Conservation (phyloP, 805 yeast species). For the Candida sanyiensis region DNA sequence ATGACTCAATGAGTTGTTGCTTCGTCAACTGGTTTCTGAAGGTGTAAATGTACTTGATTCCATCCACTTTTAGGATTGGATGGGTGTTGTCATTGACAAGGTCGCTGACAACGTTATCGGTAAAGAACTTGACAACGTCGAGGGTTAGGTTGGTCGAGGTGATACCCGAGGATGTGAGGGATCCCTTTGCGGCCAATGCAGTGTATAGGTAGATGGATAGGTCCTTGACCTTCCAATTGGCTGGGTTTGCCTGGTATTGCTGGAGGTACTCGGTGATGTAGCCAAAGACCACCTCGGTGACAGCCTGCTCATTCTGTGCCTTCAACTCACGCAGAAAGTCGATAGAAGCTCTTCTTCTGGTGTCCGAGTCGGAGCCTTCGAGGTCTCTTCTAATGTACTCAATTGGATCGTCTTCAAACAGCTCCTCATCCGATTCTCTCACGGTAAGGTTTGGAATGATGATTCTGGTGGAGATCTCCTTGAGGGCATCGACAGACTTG, state of each 20-base stretch:
- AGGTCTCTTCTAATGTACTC: conserved; percentile 87
- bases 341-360: conserved; percentile 89
- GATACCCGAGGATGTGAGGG: conserved; percentile 81
- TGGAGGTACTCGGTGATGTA: conserved; percentile 65
- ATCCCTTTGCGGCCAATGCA: conserved; percentile 87
- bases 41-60: conserved; percentile 82
- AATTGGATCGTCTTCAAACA: conserved; percentile 95
- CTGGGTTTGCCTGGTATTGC: conserved; percentile 37
- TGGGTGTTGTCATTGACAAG: conserved; percentile 52
- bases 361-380: conserved; percentile 91
- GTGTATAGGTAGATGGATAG: conserved; percentile 81
- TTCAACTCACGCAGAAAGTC: conserved; percentile 86
- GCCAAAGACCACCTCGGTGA: conserved; percentile 67
- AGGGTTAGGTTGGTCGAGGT: conserved; percentile 78
- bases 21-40: conserved; percentile 92
- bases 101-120: conserved; percentile 76
- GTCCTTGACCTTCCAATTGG: conserved; percentile 82
- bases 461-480: conserved; percentile 74
- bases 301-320: conserved; percentile 64
- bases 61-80: conserved; percentile 84
- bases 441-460: conserved; percentile 83
- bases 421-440: conserved; percentile 84
- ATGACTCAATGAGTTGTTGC: conserved; percentile 68
- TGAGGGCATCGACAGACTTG: conserved; percentile 54
- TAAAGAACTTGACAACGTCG: conserved; percentile 83